phyloP scores from a whole-genome alignment of 2,329 filamentous ascomycete species.

The Microsporum audouinii region DNA sequence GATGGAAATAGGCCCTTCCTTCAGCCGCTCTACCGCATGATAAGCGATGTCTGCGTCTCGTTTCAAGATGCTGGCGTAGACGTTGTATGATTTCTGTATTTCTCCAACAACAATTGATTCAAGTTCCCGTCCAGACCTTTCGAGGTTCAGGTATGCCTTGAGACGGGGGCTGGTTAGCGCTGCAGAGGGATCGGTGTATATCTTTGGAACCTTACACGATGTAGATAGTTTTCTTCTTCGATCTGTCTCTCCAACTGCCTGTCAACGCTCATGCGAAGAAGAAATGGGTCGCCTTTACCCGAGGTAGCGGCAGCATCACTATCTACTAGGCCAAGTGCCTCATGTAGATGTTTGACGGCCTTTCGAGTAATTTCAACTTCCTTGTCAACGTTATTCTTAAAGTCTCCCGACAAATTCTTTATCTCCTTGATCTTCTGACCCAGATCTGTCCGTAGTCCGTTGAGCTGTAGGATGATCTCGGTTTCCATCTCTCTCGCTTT shows the following conservation, averaged over 20 bases:
- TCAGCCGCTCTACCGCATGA: conserved; percentile 66
- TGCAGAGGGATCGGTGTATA: neutral
- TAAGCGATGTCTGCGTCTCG: conserved; percentile 78
- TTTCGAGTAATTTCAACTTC: conserved; percentile 78
- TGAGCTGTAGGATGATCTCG: conserved; percentile 80
- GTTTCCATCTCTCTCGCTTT: conserved; percentile 85
- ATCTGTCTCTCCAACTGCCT: conserved; percentile 84
- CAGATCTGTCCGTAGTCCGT: conserved; percentile 73
- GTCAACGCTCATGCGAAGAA: conserved; percentile 75
- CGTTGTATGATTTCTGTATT: conserved; percentile 95
- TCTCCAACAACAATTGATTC: conserved; percentile 95
- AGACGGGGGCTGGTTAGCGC: conserved; percentile 1
- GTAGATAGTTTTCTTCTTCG: conserved; percentile 93
- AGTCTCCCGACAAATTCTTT: conserved; percentile 82
- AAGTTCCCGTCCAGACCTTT: conserved; percentile 84
- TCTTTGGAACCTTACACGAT: conserved; percentile 53
- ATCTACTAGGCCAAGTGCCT: conserved; percentile 67
- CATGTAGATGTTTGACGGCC: conserved; percentile 68
- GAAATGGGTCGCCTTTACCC: conserved; percentile 84
- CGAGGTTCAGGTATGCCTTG: conserved; percentile 85
- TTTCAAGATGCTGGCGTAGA: conserved; percentile 81
- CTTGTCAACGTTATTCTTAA: conserved; percentile 92
- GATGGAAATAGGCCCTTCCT: conserved; percentile 78
- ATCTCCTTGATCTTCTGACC: conserved; percentile 98
- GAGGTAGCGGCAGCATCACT: conserved; percentile 61